Conservation (phyloP, 2,329 filamentous ascomycete genomes). For the Fusarium verrucosum region DNA sequence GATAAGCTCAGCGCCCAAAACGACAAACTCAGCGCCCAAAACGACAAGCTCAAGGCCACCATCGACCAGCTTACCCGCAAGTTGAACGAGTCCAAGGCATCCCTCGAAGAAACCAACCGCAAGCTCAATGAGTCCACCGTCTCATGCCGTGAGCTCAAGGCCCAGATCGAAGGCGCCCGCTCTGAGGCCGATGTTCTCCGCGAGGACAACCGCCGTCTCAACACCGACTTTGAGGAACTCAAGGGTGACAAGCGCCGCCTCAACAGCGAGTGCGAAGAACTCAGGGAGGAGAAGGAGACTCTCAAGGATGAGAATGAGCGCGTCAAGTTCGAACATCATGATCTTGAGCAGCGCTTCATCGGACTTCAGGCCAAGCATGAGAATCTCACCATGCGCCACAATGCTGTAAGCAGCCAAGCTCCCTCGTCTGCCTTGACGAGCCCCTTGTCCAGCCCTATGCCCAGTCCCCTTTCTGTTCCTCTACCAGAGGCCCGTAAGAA, state of each 20-base stretch:
- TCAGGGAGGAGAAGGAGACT: constrained; percentile 34
- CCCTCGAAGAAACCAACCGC: constrained; percentile 28
- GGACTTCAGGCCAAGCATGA: constrained; percentile 45
- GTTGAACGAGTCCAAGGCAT: constrained; percentile 42
- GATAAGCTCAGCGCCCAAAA: constrained; percentile 44
- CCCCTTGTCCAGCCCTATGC: constrained; percentile 40
- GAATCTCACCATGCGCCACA: constrained; percentile 45
- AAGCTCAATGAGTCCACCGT: constrained; percentile 33
- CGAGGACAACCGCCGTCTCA: constrained; percentile 42
- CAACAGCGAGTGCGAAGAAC: constrained; percentile 41
- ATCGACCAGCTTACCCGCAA: constrained; percentile 46
- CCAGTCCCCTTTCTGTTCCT: constrained; percentile 38
- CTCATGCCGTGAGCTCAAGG: constrained; percentile 41
- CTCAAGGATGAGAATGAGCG: constrained; percentile 42
- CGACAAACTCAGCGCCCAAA: constrained; percentile 43
- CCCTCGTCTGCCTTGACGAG: constrained; percentile 39
- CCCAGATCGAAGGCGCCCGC: constrained; percentile 41
- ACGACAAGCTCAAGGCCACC: constrained; percentile 43
- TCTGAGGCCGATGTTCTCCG: constrained; percentile 42
- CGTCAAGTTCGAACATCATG: constrained; percentile 45
- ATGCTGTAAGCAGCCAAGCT: constrained; percentile 39
- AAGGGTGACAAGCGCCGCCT: constrained; percentile 43
- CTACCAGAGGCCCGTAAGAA: constrained; percentile 45
- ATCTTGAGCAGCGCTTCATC: constrained; percentile 41
- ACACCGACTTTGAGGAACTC: constrained; percentile 40